Conservation (phyloP, 805 yeast species). For the Tetrapisispora iriomotensis region DNA sequence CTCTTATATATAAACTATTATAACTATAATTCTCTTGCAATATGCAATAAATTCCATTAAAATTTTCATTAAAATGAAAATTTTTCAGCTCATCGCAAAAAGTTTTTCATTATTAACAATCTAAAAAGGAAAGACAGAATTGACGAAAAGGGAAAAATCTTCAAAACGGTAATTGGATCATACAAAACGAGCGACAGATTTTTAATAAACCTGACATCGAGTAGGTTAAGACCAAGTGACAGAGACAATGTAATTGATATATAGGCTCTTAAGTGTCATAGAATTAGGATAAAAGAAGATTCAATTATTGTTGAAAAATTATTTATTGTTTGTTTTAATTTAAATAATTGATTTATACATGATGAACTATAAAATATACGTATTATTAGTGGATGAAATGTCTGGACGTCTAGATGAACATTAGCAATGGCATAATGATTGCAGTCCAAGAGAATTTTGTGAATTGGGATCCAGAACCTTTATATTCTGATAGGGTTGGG, state of each 20-base stretch:
- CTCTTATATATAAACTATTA: background rate
- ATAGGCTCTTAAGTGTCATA: too few relatives aligned
- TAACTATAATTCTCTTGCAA: too few relatives aligned
- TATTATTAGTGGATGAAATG: too few relatives aligned
- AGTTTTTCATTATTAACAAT: background rate
- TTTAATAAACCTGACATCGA: too few relatives aligned
- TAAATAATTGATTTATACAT: too few relatives aligned
- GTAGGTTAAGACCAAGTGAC: too few relatives aligned
- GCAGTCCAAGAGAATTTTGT: background rate
- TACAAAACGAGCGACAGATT: background rate
- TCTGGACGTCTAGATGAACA: background rate
- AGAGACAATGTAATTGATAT: too few relatives aligned
- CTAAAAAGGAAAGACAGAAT: background rate
- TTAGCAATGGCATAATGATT: background rate
- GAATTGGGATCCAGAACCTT: background rate
- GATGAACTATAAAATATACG: too few relatives aligned
- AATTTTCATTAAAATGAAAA: background rate
- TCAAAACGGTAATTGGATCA: background rate
- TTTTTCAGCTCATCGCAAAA: slow-evolving; percentile 3
- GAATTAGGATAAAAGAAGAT: too few relatives aligned
- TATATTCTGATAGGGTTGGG: background rate
- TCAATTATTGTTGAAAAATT: background rate
- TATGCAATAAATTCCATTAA: background rate
- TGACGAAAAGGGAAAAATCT: background rate
- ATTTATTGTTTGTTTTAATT: background rate